phyloP scores from a whole-genome alignment of 257 asterid species.

The Ligustrum vulgare region DNA sequence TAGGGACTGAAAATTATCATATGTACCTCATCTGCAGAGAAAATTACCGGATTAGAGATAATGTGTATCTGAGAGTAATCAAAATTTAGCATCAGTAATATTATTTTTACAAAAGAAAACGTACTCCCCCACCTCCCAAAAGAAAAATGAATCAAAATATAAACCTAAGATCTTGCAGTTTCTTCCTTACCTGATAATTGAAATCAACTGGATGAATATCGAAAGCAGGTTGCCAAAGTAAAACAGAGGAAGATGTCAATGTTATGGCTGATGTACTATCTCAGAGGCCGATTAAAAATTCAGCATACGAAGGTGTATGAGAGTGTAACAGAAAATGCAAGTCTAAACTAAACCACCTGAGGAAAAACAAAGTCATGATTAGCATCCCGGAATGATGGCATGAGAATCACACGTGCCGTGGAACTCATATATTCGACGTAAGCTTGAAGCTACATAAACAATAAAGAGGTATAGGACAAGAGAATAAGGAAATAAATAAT shows the following conservation, averaged over 20 bases:
- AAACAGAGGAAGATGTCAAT: constrained; percentile 7
- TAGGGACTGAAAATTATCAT: constrained; percentile 14
- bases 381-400: too few relatives aligned
- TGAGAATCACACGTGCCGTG: too few relatives aligned
- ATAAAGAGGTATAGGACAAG: too few relatives aligned
- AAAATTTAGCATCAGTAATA: constrained; percentile 15
- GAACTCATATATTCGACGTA: too few relatives aligned
- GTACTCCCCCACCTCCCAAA: too few relatives aligned
- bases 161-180: constrained; percentile 5
- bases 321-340: neutral
- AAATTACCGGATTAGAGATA: constrained; percentile 83
- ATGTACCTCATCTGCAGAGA: constrained; percentile 75
- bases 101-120: neutral
- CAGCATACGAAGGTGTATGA: constrained; percentile 15
- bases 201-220: constrained; percentile 49
- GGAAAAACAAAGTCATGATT: too few relatives aligned
- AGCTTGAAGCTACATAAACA: too few relatives aligned
- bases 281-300: constrained; percentile 18
- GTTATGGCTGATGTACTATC: constrained; percentile 18
- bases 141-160: neutral
- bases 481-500: too few relatives aligned
- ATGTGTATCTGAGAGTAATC: constrained; percentile 59
- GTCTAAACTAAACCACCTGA: constrained; percentile 61
- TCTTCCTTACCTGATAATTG: constrained; percentile 64
- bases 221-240: constrained; percentile 79